Evolutionary conservation across 2,329 filamentous ascomycete species (phyloP), one percentile per base, ranked within the genome.

Genomic region (Pseudogymnoascus sp.): DNA sequence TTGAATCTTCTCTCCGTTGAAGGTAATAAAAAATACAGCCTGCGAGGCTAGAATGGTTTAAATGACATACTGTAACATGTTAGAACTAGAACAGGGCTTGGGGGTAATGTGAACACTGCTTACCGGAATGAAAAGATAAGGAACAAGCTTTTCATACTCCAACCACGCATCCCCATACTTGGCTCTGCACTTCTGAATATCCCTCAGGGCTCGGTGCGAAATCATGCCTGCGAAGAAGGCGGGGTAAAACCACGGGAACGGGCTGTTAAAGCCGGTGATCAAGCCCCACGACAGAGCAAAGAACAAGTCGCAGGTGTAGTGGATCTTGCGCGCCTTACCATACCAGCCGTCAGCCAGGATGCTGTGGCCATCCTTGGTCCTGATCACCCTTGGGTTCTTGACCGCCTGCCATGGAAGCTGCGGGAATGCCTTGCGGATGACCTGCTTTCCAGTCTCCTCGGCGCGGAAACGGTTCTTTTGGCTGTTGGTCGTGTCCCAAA

Each of bases 391-490:
- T 50, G 91, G 91, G 75, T 96, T 92, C 67, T 90, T 76, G 63
- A 96, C 75, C 4, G 86, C 87, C 73, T 89, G 89, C 87, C 90
- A 97, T 6, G 90, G 91, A n/a, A 96, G 82, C 74, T 93, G 89
- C 4, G 92, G 91, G 78, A 96, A 96, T 2, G 90, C 87, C 68
- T 87, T 89, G 68, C 91, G 88, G 72, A 84, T 78, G 59, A 87
- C 75, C 59, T 82, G 71, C 39, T 85, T 86, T 63, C 90, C 90
- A 63, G 87, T 84, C 76, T 95, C 90, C 75, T 85, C 81, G 66
- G 88, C 84, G 61, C 91, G 86, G 83, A 93, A 96, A 65, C 89
- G 86, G 77, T 96, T 96, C 83, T 96, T 96, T 76, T 96, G 91
- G 71, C 85, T 90, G 78, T 96, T 96, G 75, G 85, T 87, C 43